Base-by-base conservation (phyloP, 2,329 filamentous ascomycete genomes). In the Fusarium albosuccineum region DNA sequence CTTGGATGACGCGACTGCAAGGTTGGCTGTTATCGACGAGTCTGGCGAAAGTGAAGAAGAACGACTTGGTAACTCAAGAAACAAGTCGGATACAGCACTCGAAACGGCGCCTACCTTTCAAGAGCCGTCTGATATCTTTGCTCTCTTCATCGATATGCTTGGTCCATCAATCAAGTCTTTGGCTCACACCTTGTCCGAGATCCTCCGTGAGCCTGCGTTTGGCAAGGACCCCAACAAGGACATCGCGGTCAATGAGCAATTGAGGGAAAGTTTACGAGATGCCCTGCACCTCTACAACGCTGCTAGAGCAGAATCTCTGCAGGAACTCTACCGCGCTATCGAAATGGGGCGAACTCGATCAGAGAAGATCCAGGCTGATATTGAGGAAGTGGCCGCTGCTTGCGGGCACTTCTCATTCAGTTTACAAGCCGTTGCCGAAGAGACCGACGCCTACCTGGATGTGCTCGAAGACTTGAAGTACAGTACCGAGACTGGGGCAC, bases 321-420 rank as follows among this genome's bases (percentile, higher is more conserved):
- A 89, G 58, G 86, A 91, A 59, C 84, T 99, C 1, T 98, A 99
- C 78, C 89, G 87, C 66, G 92, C 87, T 52, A 93, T 94, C 62
- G 90, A 94, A 70, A 83, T 94, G 39, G 88, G 87, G 10, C 88
- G 88, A 60, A 83, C 89, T 4, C 86, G 89, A 41, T 90, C 91
- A 0, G 85, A 93, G 53, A 91, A 91, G 64, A 86, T 95, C 9
- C 91, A 97, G 74, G 96, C 95, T 3, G 96, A 98, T 77, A 94
- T 97, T 59, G 96, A 99, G 77, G 96, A 99, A 78, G 94, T 98
- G 10, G 94, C 95, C 40, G 95, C 96, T n/a, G 97, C 94, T 58
- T 99, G 96, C 74, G 95, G 96, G 0, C 94, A 98, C 78, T 99
- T 98, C 75, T 95, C 92, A 75, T 97, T 96, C 76, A 97, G 92